Evolutionary conservation across 768 basidiomycete species (phyloP).

Genomic region (Asterophora lycoperdoides): DNA sequence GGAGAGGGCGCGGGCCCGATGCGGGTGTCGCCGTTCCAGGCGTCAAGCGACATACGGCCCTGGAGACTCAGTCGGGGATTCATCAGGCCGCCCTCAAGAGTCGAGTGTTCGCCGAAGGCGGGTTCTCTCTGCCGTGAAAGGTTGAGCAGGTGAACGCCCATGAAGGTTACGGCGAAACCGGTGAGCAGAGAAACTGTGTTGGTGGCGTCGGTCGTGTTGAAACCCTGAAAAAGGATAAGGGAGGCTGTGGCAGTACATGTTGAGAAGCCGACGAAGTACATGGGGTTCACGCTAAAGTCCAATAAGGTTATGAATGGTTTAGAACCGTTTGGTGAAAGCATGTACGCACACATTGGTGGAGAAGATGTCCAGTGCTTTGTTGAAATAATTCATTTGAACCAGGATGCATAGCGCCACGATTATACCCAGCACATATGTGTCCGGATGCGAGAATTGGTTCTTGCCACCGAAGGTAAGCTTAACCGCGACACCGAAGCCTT

Average conservation of each 20-base stretch:
- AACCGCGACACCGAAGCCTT: constrained; percentile 95
- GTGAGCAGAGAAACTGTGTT: constrained; percentile 85
- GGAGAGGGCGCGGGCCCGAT: constrained; percentile 26
- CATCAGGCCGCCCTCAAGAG: constrained; percentile 65
- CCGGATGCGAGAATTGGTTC: constrained; percentile 92
- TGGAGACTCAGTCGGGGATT: constrained; percentile 78
- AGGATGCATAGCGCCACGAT: constrained; percentile 82
- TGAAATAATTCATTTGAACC: constrained; percentile 95
- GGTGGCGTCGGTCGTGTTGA: constrained; percentile 81
- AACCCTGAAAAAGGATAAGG: constrained; percentile 94
- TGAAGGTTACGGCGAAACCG: constrained; percentile 90
- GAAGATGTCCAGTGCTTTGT: constrained; percentile 95
- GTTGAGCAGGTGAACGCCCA: constrained; percentile 95
- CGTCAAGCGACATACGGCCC: constrained; percentile 77
- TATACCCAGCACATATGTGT: constrained; percentile 93
- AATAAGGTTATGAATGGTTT: constrained; percentile 1
- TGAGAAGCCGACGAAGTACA: constrained; percentile 97
- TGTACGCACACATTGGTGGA: constrained; percentile 90
- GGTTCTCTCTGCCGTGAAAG: constrained; percentile 60
- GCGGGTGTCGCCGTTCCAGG: constrained; percentile 48
- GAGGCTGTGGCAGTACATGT: constrained; percentile 91
- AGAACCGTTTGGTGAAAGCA: background rate
- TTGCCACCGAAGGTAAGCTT: constrained; percentile 91
- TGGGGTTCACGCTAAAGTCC: constrained; percentile 78
- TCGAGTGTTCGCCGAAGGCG: constrained; percentile 36